phyloP scores from a whole-genome alignment of 2,329 filamentous ascomycete species.

The Aspergillus bombycis region DNA sequence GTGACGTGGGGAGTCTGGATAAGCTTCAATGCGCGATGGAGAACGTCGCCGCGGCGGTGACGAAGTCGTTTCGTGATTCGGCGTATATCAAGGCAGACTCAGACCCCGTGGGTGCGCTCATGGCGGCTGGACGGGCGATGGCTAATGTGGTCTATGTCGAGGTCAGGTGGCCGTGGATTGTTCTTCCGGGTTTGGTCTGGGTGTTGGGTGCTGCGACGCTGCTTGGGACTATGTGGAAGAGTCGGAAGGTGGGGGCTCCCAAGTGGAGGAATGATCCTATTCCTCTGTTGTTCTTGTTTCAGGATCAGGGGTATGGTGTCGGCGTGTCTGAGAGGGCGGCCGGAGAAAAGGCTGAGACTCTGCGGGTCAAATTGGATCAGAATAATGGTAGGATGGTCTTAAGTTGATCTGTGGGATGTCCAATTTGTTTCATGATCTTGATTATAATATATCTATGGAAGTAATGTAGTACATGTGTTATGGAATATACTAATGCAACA shows the following conservation, averaged over 20 bases:
- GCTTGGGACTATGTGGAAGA: conserved; percentile 16
- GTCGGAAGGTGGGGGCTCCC: not conserved
- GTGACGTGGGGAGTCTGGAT: not conserved
- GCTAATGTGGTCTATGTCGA: conserved; percentile 1
- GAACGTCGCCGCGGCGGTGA: conserved; percentile 16
- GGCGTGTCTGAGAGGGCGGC: not conserved
- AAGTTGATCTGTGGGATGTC: not conserved
- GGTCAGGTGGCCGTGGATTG: conserved; percentile 20
- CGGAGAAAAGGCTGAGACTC: not conserved
- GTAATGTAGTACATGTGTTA: not conserved
- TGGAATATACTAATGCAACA: not conserved
- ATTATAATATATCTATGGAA: not conserved
- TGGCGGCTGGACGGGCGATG: not conserved
- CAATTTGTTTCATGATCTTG: not conserved
- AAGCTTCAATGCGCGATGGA: conserved; percentile 14
- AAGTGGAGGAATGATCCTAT: conserved; percentile 1
- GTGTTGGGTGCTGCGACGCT: conserved; percentile 12
- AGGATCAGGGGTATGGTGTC: not conserved
- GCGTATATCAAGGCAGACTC: not conserved
- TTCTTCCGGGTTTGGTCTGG: conserved; percentile 18
- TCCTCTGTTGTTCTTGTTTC: not conserved
- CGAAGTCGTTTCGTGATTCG: conserved; percentile 14
- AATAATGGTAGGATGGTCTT: not conserved
- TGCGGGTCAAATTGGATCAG: not conserved
- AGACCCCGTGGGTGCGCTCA: not conserved